These are phyloP conservation scores for Maudiozyma saulgeensis DNA, from an alignment of 805 yeast species.

Conservation along the genomic window DNA sequence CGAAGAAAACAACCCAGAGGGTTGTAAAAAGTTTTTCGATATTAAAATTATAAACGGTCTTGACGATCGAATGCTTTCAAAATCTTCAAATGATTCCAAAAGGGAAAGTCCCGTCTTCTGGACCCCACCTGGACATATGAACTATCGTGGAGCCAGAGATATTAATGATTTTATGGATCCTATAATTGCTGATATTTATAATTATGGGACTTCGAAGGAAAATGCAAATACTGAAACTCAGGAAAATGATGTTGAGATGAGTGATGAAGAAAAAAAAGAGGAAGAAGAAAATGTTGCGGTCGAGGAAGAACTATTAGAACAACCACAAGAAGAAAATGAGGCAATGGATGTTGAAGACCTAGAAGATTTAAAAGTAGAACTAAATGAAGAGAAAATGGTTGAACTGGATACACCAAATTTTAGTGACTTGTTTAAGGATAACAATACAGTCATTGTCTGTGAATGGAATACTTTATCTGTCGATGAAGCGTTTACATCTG, in stretches of 20 bases:
- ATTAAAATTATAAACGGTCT: conserved; percentile 10
- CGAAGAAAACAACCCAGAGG: not conserved
- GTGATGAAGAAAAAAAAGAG: not conserved
- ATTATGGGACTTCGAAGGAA: conserved; percentile 7
- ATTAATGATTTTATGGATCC: conserved; percentile 11
- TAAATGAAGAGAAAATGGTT: not conserved
- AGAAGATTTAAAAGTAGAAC: not conserved
- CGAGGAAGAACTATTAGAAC: not conserved
- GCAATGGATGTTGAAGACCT: not conserved
- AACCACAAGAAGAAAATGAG: not conserved
- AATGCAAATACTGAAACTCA: not conserved
- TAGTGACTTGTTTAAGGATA: not conserved
- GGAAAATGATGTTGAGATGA: not conserved
- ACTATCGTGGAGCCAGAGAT: conserved; percentile 10
- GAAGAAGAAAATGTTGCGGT: not conserved
- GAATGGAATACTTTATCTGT: conserved; percentile 51
- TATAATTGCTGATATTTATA: conserved; percentile 19
- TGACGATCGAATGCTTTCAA: not conserved
- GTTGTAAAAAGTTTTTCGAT: conserved; percentile 11
- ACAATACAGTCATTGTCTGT: conserved; percentile 42
- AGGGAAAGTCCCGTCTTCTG: conserved; percentile 8
- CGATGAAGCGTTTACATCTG: conserved; percentile 44
- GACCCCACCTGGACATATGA: conserved; percentile 18
- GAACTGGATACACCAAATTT: not conserved
- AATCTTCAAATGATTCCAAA: not conserved